Base-by-base conservation (phyloP, 768 basidiomycete species). In the Mycena venus region DNA sequence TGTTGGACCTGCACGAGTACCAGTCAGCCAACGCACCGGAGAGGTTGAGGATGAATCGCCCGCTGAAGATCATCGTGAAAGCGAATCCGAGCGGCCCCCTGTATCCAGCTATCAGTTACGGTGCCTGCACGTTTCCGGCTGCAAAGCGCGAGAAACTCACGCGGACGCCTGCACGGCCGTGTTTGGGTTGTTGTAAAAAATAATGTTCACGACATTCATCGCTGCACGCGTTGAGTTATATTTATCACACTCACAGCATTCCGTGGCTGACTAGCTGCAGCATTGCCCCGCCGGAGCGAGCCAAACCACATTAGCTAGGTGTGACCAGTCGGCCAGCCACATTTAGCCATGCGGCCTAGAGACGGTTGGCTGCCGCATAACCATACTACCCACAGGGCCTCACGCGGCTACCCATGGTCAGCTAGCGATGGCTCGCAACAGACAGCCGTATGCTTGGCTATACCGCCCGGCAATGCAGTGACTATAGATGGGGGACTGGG, bases 1-100 rank as follows among this genome's bases (percentile, higher is more conserved):
- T 49, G 15, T 53, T n/a, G 25, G 25, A 47, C 27, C 14, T 6
- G 29, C 19, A 23, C 17, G n/a, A 31, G 21, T 9, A 15, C 4
- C 6, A 47, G 38, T 7, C 40, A 7, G 15, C 9, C 23, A 25
- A 61, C 63, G 42, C 9, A 75, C 74, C 74, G n/a, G 74, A 75
- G 19, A 75, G 70, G 53, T 75, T 75, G 32, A 75, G 64, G 58
- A 75, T 62, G 65, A 75, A 75, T 9, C 74, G 60, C 17, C 56
- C 15, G 40, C 70, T 71, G 59, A 75, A 75, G 23, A 72, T 75
- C 72, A 73, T 73, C 40, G 72, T 73, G 21, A 55, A 29, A 29
- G 72, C 72, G 38, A 67, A 56, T n/a, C 72, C 72, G 65, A 67
- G 72, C 6, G 63, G 42, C 42, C 42, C 14, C 9, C 29, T 17